Evolutionary conservation across 768 basidiomycete species (phyloP), one percentile per base, ranked within the genome.

Genomic region (Psilocybe cubensis): DNA sequence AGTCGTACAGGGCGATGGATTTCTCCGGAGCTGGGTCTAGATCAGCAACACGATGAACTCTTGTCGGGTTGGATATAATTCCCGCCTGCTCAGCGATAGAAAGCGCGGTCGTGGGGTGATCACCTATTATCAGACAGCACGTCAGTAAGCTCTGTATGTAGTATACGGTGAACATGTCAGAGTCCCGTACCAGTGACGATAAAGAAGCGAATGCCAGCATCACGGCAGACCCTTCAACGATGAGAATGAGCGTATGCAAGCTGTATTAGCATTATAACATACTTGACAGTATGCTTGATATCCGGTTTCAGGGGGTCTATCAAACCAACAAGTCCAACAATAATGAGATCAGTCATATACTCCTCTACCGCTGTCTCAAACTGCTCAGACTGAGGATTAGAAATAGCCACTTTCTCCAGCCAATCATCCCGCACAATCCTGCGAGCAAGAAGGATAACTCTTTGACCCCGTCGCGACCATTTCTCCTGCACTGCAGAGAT

Each of bases 81-180:
- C 85, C 80, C n/a, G 83, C 84, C 60, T 86, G 83, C 10, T 76
- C 72, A 10, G 86, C 86, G 57, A 89, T 88, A 0, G 88, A 84
- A 3, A 80, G 74, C 0, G 85, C 86, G 0, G 87, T 89, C 12
- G 80, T 72, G 25, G 83, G 77, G 66, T 87, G 73, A 74, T 90
- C 81, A 50, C 81, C 79, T 76, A 35, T 10, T 38, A 21, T 14
- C 38, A 20, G 42, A 20, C 18, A 23, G 6, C 12, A 12, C 38
- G 27, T 35, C 9, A 24, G 43, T 49, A 40, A 25, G 23, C 5
- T 28, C 48, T 31, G 23, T 14, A 35, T 25, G 17, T 18, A 7
- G 21, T 10, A 9, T 50, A 54, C 23, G 12, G 8, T 10, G 41
- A 45, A 53, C 20, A 33, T 44, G n/a, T n/a, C n/a, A 2, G 17